Percentiles rank a stretch among this genome's conserved stretches.
These are phyloP conservation scores for Silene uniflora DNA, from an alignment of 148 eudicot genomes.

Conservation along the genomic window DNA sequence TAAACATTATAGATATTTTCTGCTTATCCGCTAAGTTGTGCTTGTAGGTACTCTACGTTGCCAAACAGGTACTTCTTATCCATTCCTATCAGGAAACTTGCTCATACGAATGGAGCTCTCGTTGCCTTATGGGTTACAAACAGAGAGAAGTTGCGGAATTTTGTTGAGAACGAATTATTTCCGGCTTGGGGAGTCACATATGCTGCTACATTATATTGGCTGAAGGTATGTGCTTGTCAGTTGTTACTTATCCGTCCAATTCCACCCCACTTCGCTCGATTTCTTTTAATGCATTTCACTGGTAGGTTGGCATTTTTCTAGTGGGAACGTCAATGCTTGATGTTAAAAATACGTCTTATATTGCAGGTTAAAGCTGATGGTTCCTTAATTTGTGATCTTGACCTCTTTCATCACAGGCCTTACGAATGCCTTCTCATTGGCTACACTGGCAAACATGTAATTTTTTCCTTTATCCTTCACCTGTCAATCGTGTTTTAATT, in stretches of 20 bases:
- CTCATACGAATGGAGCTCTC: constrained; percentile 71
- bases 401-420: constrained; percentile 94
- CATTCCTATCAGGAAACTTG: constrained; percentile 65
- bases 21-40: constrained; percentile 11
- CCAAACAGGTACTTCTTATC: constrained; percentile 84
- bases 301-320: not conserved
- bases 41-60: constrained; percentile 77
- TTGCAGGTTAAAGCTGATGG: constrained; percentile 82
- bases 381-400: constrained; percentile 72
- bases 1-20: not conserved
- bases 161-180: constrained; percentile 84
- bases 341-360: constrained; percentile 1
- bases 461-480: constrained; percentile 8
- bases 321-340: not conserved
- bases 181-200: constrained; percentile 86
- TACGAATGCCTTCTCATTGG: constrained; percentile 95
- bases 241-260: not conserved
- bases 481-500: not conserved
- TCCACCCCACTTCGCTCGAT: not conserved
- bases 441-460: constrained; percentile 43
- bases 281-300: not conserved
- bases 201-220: constrained; percentile 74
- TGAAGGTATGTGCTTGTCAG: constrained; percentile 48
- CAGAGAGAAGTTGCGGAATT: constrained; percentile 74
- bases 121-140: constrained; percentile 96